Conservation (phyloP, 2,329 filamentous ascomycete genomes). For the Helicocarpus griseus region DNA sequence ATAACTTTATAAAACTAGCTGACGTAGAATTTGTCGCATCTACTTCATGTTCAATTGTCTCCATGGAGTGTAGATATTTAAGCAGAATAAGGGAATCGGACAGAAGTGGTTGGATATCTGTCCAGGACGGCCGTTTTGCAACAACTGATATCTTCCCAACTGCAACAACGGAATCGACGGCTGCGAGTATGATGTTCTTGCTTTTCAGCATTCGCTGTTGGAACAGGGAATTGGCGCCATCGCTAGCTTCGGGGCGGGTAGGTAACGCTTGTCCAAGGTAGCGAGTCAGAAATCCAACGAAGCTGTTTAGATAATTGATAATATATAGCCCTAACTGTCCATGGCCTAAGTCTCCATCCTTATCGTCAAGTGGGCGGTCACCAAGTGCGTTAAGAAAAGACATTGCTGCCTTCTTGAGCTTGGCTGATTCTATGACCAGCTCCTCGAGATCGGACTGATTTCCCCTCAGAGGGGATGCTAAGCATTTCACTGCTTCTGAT, state of each 20-base stretch:
- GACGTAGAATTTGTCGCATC: conserved; percentile 15
- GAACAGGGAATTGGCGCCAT: conserved; percentile 24
- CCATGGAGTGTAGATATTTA: conserved; percentile 16
- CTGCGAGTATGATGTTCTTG: conserved; percentile 30
- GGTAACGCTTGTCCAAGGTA: conserved; percentile 28
- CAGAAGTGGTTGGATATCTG: conserved; percentile 26
- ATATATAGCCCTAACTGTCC: conserved; percentile 17
- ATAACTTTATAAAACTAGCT: conserved; percentile 29
- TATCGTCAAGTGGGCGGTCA: conserved; percentile 13
- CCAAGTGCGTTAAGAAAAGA: conserved; percentile 14
- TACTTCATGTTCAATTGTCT: conserved; percentile 2
- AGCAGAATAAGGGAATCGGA: conserved; percentile 30
- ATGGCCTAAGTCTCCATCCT: conserved; percentile 7
- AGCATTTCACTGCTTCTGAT: conserved; percentile 23
- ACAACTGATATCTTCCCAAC: conserved; percentile 31
- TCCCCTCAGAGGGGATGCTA: conserved; percentile 30
- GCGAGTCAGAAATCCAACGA: conserved; percentile 31
- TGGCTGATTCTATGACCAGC: conserved; percentile 32
- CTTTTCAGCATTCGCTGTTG: conserved; percentile 22
- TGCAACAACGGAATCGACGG: conserved; percentile 31
- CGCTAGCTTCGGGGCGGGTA: conserved; percentile 15
- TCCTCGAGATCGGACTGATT: conserved; percentile 34
- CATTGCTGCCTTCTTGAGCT: conserved; percentile 34
- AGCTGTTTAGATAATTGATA: conserved; percentile 29
- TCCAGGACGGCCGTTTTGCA: conserved; percentile 29